Conservation (phyloP, 2,329 filamentous ascomycete genomes). For the Botrytis galanthina region DNA sequence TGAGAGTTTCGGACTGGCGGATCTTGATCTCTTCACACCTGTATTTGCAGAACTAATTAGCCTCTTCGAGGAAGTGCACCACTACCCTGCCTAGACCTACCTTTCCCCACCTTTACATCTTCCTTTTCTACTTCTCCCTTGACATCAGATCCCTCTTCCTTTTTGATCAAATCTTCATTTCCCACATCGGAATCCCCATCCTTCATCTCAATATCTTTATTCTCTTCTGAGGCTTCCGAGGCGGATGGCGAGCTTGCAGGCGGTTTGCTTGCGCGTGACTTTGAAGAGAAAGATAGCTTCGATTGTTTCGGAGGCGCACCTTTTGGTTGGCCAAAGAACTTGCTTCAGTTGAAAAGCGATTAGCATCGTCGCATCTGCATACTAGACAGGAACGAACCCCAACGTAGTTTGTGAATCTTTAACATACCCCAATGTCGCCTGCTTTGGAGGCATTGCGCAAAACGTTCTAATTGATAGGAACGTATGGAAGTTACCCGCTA, state of each 20-base stretch:
- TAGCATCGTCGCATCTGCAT: conserved; percentile 21
- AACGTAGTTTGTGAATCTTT: conserved; percentile 70
- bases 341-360: conserved; percentile 52
- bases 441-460: conserved; percentile 43
- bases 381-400: conserved; percentile 53
- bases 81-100: not conserved
- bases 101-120: conserved; percentile 16
- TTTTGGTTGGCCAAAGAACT: conserved; percentile 74
- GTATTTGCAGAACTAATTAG: conserved; percentile 21
- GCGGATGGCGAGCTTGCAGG: conserved; percentile 32
- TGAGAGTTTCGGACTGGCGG: conserved; percentile 23
- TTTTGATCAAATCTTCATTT: conserved; percentile 22
- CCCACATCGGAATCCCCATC: conserved; percentile 30
- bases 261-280: conserved; percentile 41
- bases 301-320: conserved; percentile 70
- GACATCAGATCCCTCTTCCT: conserved; percentile 20
- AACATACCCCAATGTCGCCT: conserved; percentile 87
- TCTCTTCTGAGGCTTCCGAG: conserved; percentile 25
- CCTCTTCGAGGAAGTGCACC: not conserved
- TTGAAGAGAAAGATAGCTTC: conserved; percentile 72
- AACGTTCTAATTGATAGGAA: conserved; percentile 25
- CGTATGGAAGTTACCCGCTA: conserved; percentile 26
- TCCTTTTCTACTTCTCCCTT: conserved; percentile 7
- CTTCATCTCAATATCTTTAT: conserved; percentile 34
- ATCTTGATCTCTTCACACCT: conserved; percentile 34